A percentile compares a stretch with the other conserved stretches of the same genome.
phyloP scores from a whole-genome alignment of 1,284 basidiomycete genomes.

The Polyporus tsugae region DNA sequence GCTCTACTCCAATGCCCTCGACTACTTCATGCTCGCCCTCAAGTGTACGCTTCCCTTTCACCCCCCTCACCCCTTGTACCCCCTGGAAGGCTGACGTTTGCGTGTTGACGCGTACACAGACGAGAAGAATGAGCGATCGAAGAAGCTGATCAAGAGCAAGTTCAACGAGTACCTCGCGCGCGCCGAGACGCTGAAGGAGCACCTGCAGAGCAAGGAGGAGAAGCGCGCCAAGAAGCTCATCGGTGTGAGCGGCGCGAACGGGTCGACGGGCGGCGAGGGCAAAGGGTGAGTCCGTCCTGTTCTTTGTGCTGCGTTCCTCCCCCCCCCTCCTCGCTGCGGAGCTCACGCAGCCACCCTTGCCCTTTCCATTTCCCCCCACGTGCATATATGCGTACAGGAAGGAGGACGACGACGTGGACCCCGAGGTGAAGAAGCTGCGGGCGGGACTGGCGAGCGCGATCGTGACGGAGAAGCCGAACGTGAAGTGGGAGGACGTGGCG shows the following conservation, averaged over 20 bases:
- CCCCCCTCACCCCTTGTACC: not conserved
- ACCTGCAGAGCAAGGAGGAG: conserved; percentile 71
- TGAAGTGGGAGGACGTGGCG: conserved; percentile 98
- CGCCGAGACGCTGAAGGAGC: conserved; percentile 93
- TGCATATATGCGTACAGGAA: conserved; percentile 50
- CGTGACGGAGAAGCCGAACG: conserved; percentile 93
- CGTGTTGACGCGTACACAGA: conserved; percentile 55
- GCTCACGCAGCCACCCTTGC: conserved; percentile 18
- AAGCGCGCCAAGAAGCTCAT: conserved; percentile 82
- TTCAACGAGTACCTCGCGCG: conserved; percentile 93
- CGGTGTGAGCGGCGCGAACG: conserved; percentile 76
- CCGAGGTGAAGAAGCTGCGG: conserved; percentile 95
- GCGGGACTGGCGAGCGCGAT: conserved; percentile 91
- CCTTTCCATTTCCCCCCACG: not conserved
- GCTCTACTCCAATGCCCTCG: conserved; percentile 93
- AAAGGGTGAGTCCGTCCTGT: conserved; percentile 63
- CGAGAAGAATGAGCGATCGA: conserved; percentile 96
- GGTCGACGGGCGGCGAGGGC: conserved; percentile 68
- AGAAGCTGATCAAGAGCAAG: conserved; percentile 88
- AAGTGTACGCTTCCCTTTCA: conserved; percentile 63
- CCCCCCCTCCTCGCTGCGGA: conserved; percentile 9
- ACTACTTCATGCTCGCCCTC: conserved; percentile 96
- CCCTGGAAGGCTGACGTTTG: not conserved
- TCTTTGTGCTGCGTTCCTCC: not conserved
- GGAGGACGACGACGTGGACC: conserved; percentile 83